Evolutionary conservation across 352 stramenopile genomes (phyloP).

Genomic region (Plasmopara muralis): DNA sequence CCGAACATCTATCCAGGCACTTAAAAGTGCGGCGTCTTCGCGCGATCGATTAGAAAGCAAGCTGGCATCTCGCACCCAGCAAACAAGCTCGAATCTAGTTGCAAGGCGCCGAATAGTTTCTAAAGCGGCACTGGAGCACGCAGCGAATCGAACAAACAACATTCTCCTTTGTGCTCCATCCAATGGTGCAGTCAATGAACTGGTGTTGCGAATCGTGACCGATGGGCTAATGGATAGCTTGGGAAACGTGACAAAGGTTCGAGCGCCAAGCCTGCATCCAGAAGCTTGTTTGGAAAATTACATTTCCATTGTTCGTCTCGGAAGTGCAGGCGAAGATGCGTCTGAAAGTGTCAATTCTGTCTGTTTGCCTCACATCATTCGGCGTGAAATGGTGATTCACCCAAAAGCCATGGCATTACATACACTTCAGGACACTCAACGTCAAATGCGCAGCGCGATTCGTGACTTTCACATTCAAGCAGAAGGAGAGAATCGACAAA

Average conservation of each 20-base stretch:
- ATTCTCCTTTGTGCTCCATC: slow-evolving; percentile 85
- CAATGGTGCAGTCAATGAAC: slow-evolving; percentile 87
- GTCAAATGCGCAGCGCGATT: slow-evolving; percentile 56
- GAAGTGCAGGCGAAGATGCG: slow-evolving; percentile 70
- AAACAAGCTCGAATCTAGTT: slow-evolving; percentile 29
- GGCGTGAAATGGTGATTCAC: slow-evolving; percentile 72
- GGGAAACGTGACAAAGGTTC: slow-evolving; percentile 46
- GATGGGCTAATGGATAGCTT: slow-evolving; percentile 68
- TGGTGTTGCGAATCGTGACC: slow-evolving; percentile 82
- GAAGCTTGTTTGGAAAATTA: slow-evolving; percentile 37
- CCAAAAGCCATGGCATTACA: slow-evolving; percentile 70
- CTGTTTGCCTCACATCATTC: slow-evolving; percentile 77
- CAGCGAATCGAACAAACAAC: slow-evolving; percentile 38
- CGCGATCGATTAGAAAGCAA: slow-evolving; percentile 68
- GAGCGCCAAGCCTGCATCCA: slow-evolving; percentile 60
- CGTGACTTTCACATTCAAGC: slow-evolving; percentile 66
- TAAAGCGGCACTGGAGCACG: slow-evolving; percentile 23
- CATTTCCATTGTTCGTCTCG: slow-evolving; percentile 76
- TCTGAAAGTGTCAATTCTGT: slow-evolving; percentile 65
- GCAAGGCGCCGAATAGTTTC: slow-evolving; percentile 45
- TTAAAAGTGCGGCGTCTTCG: slow-evolving; percentile 50
- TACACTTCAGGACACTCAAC: slow-evolving; percentile 54
- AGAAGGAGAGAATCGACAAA: slow-evolving; percentile 26
- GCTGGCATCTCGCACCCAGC: slow-evolving; percentile 27
- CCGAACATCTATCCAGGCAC: slow-evolving; percentile 50